Evolutionary conservation across 2,329 filamentous ascomycete species (phyloP), one percentile per base, ranked within the genome.

Genomic region (Cordyceps farinosa): DNA sequence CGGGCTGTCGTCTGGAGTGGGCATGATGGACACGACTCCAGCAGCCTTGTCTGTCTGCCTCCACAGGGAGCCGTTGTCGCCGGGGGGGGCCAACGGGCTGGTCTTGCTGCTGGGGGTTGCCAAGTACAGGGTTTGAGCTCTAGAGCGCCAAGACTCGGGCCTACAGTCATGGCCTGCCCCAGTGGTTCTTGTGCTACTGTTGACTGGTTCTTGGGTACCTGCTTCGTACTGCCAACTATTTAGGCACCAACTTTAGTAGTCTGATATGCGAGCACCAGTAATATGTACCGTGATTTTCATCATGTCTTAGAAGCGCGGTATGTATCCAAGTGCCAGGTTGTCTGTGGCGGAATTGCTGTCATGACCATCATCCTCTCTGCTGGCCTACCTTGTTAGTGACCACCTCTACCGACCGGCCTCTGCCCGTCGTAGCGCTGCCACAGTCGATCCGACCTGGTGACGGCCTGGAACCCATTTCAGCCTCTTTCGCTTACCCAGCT

Each of bases 21-120:
- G 56, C 34, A 17, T 11, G n/a, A 36, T 53, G 50, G 50, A 38
- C n/a, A 38, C 50, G 32, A 53, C 50, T 13, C 52, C 52, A 40
- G 36, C 52, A 59, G 56, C 56, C 56, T 59, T 22, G 56, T 59
- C 44, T 40, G 45, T 32, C 45, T 9, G 57, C 47, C 47, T 52
- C 57, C 57, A 60, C 57, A 52, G 27, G n/a, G 48, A 52, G 47
- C 57, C 48, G 38, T 45, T 60, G 47, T 60, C 47, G 36, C 45
- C 17, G 8, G n/a, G 32, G n/a, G 32, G n/a, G 22, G 22, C n/a
- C 8, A 7, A 10, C 8, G 22, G 10, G 9, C 13, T n/a, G 52
- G 3, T 8, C 29, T 40, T 40, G 36, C 17, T n/a, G 15, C 32
- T 9, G 22, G 22, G 22, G 22, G 22, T 40, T 54, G 11, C 34